Percentiles rank a stretch among this genome's conserved stretches.
Conservation (phyloP, 306 rosid species). For the Glycyrrhiza uralensis region DNA sequence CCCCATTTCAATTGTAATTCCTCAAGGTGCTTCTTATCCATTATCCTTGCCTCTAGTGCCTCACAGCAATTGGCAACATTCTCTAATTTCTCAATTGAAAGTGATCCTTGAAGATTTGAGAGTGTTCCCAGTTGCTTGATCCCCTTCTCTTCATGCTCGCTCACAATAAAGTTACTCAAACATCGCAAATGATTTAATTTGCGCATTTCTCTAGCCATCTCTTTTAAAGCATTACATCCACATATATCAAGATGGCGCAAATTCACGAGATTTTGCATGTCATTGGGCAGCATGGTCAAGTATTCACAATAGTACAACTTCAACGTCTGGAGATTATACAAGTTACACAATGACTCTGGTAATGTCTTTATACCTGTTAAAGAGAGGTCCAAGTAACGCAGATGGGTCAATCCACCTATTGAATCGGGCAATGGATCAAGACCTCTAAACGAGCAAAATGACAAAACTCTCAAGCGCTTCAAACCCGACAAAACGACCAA, state of each 20-base stretch:
- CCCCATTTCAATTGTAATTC: not conserved
- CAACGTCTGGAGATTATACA: conserved; percentile 7
- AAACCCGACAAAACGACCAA: not conserved
- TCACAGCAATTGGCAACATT: not conserved
- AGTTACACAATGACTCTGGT: not conserved
- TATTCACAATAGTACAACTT: accelerated
- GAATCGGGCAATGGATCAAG: not conserved
- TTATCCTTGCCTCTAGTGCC: not conserved
- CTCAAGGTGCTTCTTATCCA: not conserved
- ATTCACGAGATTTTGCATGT: not conserved
- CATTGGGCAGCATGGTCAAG: not conserved
- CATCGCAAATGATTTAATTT: not conserved
- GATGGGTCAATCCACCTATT: not conserved
- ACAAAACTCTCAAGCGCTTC: not conserved
- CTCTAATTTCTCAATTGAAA: not conserved
- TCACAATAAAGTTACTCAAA: not conserved
- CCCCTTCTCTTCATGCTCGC: not conserved
- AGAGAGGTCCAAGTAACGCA: conserved; percentile 5
- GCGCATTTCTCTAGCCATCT: not conserved
- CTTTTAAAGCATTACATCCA: not conserved
- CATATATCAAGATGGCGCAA: not conserved
- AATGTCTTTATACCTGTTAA: accelerated
- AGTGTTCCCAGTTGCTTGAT: not conserved
- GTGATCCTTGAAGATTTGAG: not conserved
- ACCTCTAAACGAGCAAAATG: accelerated